Evolutionary conservation across 768 basidiomycete genomes (phyloP).

Genomic region (Suillus decipiens): DNA sequence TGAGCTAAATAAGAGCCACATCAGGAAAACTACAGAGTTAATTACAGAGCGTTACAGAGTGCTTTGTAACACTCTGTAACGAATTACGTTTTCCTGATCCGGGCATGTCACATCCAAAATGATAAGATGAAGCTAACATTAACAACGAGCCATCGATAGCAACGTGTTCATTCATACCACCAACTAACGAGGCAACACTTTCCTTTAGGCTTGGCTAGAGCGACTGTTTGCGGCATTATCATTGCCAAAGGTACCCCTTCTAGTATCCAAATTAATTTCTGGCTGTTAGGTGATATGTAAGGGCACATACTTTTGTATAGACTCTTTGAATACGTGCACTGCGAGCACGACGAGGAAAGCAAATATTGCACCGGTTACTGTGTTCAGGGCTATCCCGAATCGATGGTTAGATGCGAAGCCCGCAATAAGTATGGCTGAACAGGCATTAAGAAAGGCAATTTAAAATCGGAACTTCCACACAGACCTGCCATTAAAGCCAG

Average conservation of each 20-base stretch:
- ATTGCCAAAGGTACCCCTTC: background rate
- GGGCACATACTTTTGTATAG: background rate
- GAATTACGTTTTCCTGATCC: too few species aligned
- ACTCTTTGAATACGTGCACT: background rate
- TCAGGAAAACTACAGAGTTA: too few species aligned
- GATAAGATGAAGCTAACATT: too few species aligned
- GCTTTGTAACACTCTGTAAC: too few species aligned
- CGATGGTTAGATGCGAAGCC: background rate
- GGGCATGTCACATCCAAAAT: too few species aligned
- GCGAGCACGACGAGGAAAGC: background rate
- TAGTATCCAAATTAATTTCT: background rate
- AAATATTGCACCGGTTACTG: fast-evolving
- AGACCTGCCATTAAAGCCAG: background rate
- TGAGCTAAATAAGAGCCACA: too few species aligned
- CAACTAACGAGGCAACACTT: too few species aligned
- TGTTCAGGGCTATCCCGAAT: background rate
- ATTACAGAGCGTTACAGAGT: too few species aligned
- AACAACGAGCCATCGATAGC: too few species aligned
- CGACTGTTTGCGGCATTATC: background rate
- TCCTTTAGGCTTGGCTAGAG: too few species aligned
- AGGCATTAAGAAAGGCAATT: background rate
- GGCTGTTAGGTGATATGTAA: background rate
- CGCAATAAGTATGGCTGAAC: background rate
- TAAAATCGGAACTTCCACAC: background rate
- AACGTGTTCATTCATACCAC: too few species aligned